Conservation (phyloP, 306 rosid genomes). For the Acacia acuminata region DNA sequence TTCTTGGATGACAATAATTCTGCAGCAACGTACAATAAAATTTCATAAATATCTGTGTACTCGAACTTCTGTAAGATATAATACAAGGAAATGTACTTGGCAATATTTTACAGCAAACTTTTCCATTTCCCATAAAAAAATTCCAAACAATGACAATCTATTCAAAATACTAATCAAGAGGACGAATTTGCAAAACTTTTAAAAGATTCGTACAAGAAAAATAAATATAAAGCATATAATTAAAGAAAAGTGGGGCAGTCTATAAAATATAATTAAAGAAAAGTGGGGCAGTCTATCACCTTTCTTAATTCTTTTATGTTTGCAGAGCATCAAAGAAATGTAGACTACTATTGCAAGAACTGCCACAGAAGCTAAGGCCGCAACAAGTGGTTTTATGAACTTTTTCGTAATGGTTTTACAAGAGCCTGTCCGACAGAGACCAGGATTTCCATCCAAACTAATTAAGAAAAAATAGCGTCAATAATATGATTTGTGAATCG, state of each 20-base stretch:
- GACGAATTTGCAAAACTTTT: not conserved
- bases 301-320: not conserved
- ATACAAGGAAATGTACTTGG: too few relatives aligned
- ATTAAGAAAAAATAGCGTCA: not conserved
- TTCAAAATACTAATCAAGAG: not conserved
- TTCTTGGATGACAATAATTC: not conserved
- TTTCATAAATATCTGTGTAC: not conserved
- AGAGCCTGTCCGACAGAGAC: not conserved
- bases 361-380: constrained; percentile 1
- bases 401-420: not conserved
- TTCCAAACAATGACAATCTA: too few relatives aligned
- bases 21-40: not conserved
- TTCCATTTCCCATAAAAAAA: too few relatives aligned
- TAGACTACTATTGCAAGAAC: not conserved
- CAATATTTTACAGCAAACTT: too few relatives aligned
- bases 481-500: not conserved
- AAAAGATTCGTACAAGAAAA: not conserved
- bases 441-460: constrained; percentile 12
- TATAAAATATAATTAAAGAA: too few relatives aligned
- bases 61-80: too few relatives aligned
- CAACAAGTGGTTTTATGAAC: constrained; percentile 8
- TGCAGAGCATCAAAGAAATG: constrained; percentile 11
- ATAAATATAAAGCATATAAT: not conserved
- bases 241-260: not conserved
- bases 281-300: not conserved